phyloP scores from a whole-genome alignment of 139 green algal species.

The Chlorella sp. region DNA sequence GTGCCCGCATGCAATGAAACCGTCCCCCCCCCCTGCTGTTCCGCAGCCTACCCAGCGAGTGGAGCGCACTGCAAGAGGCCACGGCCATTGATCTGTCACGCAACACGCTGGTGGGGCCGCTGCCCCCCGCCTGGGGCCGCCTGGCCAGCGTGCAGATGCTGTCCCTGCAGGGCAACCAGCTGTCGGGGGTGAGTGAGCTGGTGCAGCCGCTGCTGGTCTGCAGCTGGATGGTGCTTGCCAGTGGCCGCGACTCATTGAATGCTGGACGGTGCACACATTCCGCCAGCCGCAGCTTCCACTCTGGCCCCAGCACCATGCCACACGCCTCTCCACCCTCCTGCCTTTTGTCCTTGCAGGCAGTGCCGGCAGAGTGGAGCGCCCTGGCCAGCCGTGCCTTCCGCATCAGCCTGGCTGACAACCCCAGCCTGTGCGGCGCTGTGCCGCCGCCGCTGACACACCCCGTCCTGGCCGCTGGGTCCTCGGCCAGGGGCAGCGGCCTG shows the following conservation, averaged over 20 bases:
- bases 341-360: not conserved
- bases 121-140: slow-evolving; percentile 17
- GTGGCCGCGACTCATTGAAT: no score
- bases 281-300: no score
- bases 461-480: not conserved
- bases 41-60: slow-evolving; percentile 1
- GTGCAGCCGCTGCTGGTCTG: not conserved
- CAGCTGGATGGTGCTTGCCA: not conserved
- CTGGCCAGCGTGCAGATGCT: slow-evolving; percentile 29
- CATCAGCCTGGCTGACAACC: slow-evolving; percentile 9
- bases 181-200: slow-evolving; percentile 20
- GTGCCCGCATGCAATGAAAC: no score
- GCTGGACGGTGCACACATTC: no score
- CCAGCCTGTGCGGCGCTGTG: slow-evolving; percentile 19
- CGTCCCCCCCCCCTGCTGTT: no score
- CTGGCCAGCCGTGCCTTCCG: slow-evolving; percentile 10
- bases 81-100: slow-evolving; percentile 1
- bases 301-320: no score
- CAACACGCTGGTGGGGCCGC: not conserved
- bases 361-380: slow-evolving; percentile 1
- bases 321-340: not conserved
- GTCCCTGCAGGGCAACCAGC: slow-evolving; percentile 11
- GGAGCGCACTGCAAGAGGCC: not conserved
- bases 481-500: not conserved
- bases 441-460: not conserved